Evolutionary conservation across 2,329 filamentous ascomycete species (phyloP).

Genomic region (Biscogniauxia mediterranea): DNA sequence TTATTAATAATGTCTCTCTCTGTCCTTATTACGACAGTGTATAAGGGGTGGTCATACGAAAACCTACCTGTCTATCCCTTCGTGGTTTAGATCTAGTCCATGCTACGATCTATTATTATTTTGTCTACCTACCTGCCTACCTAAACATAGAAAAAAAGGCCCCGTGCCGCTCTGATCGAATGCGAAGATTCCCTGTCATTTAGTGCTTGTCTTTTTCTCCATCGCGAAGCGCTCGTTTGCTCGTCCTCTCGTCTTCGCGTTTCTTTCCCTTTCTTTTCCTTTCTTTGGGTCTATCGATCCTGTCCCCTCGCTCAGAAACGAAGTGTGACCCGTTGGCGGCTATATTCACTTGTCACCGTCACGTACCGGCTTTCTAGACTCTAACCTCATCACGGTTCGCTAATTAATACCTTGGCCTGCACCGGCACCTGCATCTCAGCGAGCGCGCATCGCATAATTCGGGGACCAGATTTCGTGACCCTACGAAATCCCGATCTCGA

Average conservation of each 20-base stretch:
- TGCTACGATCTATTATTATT: not conserved
- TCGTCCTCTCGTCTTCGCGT: slow-evolving; percentile 12
- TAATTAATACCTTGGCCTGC: slow-evolving; percentile 30
- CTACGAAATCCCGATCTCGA: slow-evolving; percentile 17
- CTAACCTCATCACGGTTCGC: slow-evolving; percentile 22
- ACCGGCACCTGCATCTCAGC: slow-evolving; percentile 14
- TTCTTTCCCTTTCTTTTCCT: not conserved
- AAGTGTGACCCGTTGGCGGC: slow-evolving; percentile 25
- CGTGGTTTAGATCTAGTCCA: too few species aligned
- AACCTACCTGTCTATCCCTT: too few species aligned
- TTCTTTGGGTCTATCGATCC: slow-evolving; percentile 12
- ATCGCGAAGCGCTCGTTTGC: slow-evolving; percentile 16
- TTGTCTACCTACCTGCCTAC: not conserved
- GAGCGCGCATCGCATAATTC: slow-evolving; percentile 18
- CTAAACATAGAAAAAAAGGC: not conserved
- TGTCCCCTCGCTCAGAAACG: slow-evolving; percentile 24
- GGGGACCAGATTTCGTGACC: slow-evolving; percentile 18
- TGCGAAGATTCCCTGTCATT: not conserved
- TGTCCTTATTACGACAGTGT: not conserved
- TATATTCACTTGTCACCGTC: slow-evolving; percentile 25
- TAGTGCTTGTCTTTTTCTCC: not conserved
- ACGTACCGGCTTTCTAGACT: slow-evolving; percentile 22
- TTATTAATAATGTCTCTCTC: not conserved
- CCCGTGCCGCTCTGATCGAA: not conserved
- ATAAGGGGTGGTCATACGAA: not conserved